phyloP scores from a whole-genome alignment of 2,329 filamentous ascomycete species.

The Neospermospora avenae region DNA sequence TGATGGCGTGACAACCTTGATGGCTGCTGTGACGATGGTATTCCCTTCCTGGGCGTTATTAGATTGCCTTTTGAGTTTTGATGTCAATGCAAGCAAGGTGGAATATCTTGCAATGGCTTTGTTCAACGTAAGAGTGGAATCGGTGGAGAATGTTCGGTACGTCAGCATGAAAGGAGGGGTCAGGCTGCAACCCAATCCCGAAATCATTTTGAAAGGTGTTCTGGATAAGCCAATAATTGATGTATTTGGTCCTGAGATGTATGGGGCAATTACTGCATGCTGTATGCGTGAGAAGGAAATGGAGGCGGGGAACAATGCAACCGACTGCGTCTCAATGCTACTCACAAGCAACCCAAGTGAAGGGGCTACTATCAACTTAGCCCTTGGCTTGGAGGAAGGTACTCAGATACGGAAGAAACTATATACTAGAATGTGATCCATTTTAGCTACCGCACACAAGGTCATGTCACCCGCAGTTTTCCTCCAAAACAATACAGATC shows the following conservation, averaged over 20 bases:
- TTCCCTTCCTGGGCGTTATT: neutral
- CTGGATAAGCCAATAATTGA: neutral
- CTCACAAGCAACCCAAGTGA: neutral
- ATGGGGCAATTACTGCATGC: neutral
- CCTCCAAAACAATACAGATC: too few species aligned
- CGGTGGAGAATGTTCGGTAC: neutral
- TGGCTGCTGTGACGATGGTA: neutral
- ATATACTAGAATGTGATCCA: neutral
- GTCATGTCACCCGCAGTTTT: too few species aligned
- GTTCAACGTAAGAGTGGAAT: neutral
- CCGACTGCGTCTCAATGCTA: neutral
- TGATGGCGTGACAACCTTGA: neutral
- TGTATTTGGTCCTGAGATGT: neutral
- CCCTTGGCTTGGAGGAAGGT: neutral
- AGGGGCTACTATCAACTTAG: neutral
- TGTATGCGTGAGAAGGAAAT: neutral
- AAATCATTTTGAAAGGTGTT: neutral
- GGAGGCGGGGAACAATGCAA: neutral
- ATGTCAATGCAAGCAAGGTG: neutral
- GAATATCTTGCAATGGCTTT: neutral
- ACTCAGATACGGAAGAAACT: neutral
- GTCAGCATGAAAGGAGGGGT: neutral
- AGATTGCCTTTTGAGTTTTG: neutral
- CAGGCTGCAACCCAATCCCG: neutral
- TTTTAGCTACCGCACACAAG: neutral